These are phyloP conservation scores for Straminergon stramineum DNA, from an alignment of 225 moss, liverwort and hornwort genomes.

Conservation along the genomic window DNA sequence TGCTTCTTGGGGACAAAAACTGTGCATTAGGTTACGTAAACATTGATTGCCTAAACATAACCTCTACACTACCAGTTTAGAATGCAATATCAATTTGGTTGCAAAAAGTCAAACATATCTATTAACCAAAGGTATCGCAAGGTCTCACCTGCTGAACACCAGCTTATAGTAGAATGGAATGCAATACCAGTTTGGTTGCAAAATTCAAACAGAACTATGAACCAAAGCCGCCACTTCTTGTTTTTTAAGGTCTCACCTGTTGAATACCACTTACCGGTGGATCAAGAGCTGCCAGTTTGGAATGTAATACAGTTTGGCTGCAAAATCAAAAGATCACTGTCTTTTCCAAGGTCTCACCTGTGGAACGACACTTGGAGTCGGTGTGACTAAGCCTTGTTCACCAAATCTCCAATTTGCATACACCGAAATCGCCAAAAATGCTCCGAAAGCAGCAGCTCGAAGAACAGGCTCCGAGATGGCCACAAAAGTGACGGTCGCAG, in stretches of 20 bases:
- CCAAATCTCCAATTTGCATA: constrained; percentile 25
- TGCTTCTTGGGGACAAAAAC: neutral
- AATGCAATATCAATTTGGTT: neutral
- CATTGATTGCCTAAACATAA: neutral
- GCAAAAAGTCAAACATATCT: neutral
- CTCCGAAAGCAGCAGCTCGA: constrained; percentile 6
- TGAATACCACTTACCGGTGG: neutral
- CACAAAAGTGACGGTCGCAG: constrained; percentile 25
- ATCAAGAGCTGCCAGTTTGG: neutral
- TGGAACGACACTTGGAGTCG: neutral
- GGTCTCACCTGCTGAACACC: neutral
- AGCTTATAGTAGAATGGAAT: neutral
- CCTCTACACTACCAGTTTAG: neutral
- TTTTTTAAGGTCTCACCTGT: neutral
- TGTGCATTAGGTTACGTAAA: neutral
- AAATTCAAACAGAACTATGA: neutral
- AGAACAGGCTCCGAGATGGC: constrained; percentile 26
- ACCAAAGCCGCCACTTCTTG: neutral
- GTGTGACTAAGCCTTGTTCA: neutral
- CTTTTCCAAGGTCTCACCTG: neutral
- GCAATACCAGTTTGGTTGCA: neutral
- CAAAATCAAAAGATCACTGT: neutral
- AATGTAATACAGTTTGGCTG: neutral
- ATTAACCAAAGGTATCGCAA: neutral
- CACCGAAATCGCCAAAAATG: constrained; percentile 18